These are phyloP conservation scores for Russula sp. DNA, from an alignment of 768 basidiomycete genomes.

Conservation along the genomic window DNA sequence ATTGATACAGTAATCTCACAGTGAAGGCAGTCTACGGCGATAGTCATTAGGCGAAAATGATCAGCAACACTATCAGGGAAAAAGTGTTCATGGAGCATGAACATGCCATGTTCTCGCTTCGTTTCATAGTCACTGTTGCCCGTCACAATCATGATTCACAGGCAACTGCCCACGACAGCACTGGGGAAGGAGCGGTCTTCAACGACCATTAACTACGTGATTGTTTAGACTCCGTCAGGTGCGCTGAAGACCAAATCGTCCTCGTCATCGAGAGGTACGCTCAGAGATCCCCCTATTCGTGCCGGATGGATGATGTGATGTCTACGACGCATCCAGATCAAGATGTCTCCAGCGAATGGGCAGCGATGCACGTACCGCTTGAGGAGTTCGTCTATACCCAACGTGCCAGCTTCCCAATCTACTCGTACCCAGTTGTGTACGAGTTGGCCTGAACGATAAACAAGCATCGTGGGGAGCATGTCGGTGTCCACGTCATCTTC, in stretches of 20 bases:
- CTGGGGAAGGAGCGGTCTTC: background rate
- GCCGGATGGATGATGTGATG: slow-evolving; percentile 15
- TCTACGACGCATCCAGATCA: background rate
- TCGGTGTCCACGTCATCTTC: slow-evolving; percentile 71
- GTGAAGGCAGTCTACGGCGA: background rate
- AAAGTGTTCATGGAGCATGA: background rate
- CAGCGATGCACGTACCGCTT: slow-evolving; percentile 41
- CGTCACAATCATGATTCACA: background rate
- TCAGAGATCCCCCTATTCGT: background rate
- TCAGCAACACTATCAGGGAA: background rate
- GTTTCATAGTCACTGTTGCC: background rate
- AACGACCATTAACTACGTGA: background rate
- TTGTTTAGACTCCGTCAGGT: background rate
- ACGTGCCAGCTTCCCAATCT: slow-evolving; percentile 73
- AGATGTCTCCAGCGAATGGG: background rate
- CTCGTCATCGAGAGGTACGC: slow-evolving; percentile 20
- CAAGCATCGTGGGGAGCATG: slow-evolving; percentile 72
- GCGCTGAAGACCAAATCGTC: slow-evolving; percentile 19
- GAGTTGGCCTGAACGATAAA: slow-evolving; percentile 75
- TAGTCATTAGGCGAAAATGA: background rate
- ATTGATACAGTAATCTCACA: no score
- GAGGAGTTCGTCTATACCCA: slow-evolving; percentile 64
- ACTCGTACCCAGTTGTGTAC: slow-evolving; percentile 86
- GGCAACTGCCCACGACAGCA: background rate
- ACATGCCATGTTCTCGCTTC: background rate